Conservation (phyloP, 2,329 filamentous ascomycete genomes). For the Ceratocystis variospora region DNA sequence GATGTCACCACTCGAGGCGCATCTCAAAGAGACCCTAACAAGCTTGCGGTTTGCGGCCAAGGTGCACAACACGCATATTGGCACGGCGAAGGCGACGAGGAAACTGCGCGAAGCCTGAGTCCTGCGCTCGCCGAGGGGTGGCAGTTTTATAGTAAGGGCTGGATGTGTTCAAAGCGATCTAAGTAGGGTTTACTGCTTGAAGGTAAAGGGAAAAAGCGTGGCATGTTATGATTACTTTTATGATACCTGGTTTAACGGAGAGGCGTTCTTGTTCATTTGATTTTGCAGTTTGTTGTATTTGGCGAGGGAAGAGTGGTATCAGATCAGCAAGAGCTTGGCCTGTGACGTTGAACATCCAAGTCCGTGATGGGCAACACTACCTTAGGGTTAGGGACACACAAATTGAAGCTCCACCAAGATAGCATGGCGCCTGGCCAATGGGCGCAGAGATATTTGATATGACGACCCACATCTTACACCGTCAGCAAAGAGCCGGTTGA, state of each 20-base stretch:
- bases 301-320: not conserved
- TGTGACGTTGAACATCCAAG: not conserved
- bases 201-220: slow-evolving; percentile 13
- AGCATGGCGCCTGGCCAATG: slow-evolving; percentile 9
- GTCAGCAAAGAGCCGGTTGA: not conserved
- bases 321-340: too few species aligned
- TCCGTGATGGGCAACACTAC: not conserved
- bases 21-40: slow-evolving; percentile 83
- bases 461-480: not conserved
- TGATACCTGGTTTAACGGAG: slow-evolving; percentile 18
- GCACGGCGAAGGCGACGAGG: slow-evolving; percentile 65
- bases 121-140: not conserved
- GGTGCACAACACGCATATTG: slow-evolving; percentile 84
- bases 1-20: slow-evolving; percentile 81
- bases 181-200: slow-evolving; percentile 8
- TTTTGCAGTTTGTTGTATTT: not conserved
- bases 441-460: slow-evolving; percentile 13
- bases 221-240: slow-evolving; percentile 18
- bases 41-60: slow-evolving; percentile 94
- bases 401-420: not conserved
- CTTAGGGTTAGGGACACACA: not conserved
- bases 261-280: slow-evolving; percentile 7
- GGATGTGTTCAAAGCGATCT: not conserved
- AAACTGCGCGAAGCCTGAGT: slow-evolving; percentile 31
- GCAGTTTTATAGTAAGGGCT: not conserved